Evolutionary conservation across 2,329 filamentous ascomycete species (phyloP).

Genomic region (Ophiostoma angusticollis): DNA sequence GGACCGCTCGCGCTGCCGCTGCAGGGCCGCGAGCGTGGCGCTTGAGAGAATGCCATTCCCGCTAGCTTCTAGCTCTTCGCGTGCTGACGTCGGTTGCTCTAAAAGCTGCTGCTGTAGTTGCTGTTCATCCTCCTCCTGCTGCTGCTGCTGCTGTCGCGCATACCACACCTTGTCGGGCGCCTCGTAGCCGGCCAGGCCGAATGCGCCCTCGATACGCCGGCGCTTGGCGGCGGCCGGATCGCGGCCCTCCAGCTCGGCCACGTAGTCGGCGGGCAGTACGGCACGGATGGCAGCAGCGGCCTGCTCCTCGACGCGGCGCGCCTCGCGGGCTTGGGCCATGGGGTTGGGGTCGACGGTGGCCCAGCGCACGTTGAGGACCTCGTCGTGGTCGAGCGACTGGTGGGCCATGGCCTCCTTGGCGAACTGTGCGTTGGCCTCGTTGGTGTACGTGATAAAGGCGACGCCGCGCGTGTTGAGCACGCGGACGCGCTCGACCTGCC

Average conservation of each 20-base stretch:
- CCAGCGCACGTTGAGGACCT: slow-evolving; percentile 93
- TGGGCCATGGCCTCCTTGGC: slow-evolving; percentile 94
- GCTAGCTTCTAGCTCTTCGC: slow-evolving; percentile 30
- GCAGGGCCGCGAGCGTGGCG: slow-evolving; percentile 69
- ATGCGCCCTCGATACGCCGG: slow-evolving; percentile 77
- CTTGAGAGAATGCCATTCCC: slow-evolving; percentile 61
- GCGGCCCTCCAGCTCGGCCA: slow-evolving; percentile 85
- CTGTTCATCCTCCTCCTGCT: slow-evolving; percentile 43
- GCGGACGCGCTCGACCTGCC: slow-evolving; percentile 74
- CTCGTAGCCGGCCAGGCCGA: slow-evolving; percentile 83
- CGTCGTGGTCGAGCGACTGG: slow-evolving; percentile 79
- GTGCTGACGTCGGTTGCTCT: slow-evolving; percentile 17
- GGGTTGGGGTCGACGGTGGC: slow-evolving; percentile 94
- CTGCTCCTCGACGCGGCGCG: slow-evolving; percentile 80
- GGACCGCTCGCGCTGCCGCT: slow-evolving; percentile 27
- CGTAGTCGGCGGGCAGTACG: slow-evolving; percentile 77
- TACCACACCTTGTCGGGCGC: slow-evolving; percentile 92
- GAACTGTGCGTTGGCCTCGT: slow-evolving; percentile 81
- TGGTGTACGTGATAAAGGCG: slow-evolving; percentile 87
- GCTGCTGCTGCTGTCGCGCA: slow-evolving; percentile 51
- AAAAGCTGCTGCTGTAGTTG: slow-evolving; percentile 36
- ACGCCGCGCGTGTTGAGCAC: slow-evolving; percentile 84
- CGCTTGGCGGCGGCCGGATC: slow-evolving; percentile 79
- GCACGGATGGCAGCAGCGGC: slow-evolving; percentile 85
- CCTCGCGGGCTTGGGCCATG: slow-evolving; percentile 85